Evolutionary conservation across 257 asterid species (phyloP), one percentile per base, ranked within the genome.

Genomic region (Hygrophila difformis): DNA sequence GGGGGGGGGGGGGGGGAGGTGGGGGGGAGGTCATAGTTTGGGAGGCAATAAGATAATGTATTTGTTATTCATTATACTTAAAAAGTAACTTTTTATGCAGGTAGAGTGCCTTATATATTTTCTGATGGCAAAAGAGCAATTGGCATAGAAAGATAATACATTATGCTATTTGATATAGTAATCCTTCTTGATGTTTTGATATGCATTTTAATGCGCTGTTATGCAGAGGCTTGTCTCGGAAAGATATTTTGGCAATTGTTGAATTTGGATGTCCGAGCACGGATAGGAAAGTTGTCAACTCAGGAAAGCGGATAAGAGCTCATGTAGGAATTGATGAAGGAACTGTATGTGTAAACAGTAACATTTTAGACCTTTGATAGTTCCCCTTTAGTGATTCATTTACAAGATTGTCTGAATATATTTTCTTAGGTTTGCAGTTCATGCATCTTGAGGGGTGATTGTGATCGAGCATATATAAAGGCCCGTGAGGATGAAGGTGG

Each of bases 241-340:
- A 78, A 56, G 81, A 80, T 65, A 80, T 86, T 61, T 42, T 37
- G 43, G 78, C 69, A 44, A 60, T 91, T 58, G 81, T 82, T 6
- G 84, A 67, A 37, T 67, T 68, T 38, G 94, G 96, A 55, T 91
- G 96, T 63, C 98, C 98, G 17, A 79, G 81, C 78, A 67, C 59
- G 2, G 96, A 91, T 63, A 70, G 95, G 55, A 91, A 91, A 69
- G 87, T 91, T 51, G 94, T 86, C 62, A 86, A 91, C 82, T 86
- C 93, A 12, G 93, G 89, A 53, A 91, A 86, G 75, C 95, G 94
- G 44, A 65, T 86, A 40, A 68, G 98, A 63, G 84, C 93, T 47
- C 76, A 76, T 58, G 70, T 78, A 1, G 84, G 86, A 62, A 63
- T 71, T 24, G 65, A 77, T 35, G 96, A 91, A 71, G 96, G 92